Base-by-base conservation (phyloP, 805 yeast species). In the Blastobotrys americana region DNA sequence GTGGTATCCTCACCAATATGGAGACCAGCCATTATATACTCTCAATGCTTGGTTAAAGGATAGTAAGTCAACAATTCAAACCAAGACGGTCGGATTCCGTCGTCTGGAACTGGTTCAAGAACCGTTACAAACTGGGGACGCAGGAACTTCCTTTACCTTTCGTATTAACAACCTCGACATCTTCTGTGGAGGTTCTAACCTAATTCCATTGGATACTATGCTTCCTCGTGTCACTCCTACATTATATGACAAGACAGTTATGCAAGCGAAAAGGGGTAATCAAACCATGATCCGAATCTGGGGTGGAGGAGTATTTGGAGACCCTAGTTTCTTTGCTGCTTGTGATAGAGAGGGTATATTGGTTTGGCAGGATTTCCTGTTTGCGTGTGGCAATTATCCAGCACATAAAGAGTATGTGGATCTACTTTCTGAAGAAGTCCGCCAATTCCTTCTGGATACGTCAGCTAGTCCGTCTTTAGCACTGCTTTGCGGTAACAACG, bases 281-380 rank as follows among this genome's bases (percentile, higher is more conserved):
- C 73, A 69, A 44, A 68, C 65, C 37, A 68, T 70, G 70, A 48
- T 71, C 28, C 55, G 76, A 34, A 64, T 70, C 2, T 72, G 76
- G 76, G 76, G 71, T 8, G 76, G 76, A 18, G 77, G 77, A 2
- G 57, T 55, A 41, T 72, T 66, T 46, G 76, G 71, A 47, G 54
- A 51, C 34, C 73, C 70, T 25, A 37, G 49, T 2, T 68, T 72
- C 46, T 72, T 71, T 50, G 58, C 60, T 5, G 64, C 62, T 41
- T 71, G 76, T 55, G 76, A 71, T 47, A 43, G 61, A 15, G 46
- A 61, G 5, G 75, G 76, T 2, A 45, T 74, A 5, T 35, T 74
- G 48, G 70, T 74, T 3, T 74, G 78, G 76, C 77, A 74, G 38
- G 79, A 74, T 52, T 71, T 74, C 53, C 68, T 72, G 75, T 73